Evolutionary conservation across 1,139 yeast genomes (phyloP).

Genomic region (Zygosaccharomyces pseudobailii): DNA sequence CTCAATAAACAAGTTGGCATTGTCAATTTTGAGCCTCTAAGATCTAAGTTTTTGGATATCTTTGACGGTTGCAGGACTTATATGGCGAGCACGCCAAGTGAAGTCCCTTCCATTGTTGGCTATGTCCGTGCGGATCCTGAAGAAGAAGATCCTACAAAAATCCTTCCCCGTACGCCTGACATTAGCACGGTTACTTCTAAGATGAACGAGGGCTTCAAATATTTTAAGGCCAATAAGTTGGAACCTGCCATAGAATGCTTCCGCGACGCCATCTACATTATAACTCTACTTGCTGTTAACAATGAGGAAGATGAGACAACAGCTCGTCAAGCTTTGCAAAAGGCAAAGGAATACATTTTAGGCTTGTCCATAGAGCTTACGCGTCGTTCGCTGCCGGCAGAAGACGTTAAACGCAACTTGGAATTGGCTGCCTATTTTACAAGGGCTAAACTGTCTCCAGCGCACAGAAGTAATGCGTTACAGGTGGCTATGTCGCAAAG

Average conservation of each 20-base stretch:
- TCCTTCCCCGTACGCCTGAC: slow-evolving; percentile 71
- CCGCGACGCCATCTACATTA: slow-evolving; percentile 73
- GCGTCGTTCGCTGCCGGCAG: slow-evolving; percentile 72
- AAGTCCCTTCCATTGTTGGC: slow-evolving; percentile 63
- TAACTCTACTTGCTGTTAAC: slow-evolving; percentile 67
- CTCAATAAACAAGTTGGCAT: slow-evolving; percentile 87
- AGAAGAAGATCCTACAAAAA: slow-evolving; percentile 46
- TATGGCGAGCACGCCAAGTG: slow-evolving; percentile 66
- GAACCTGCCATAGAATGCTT: slow-evolving; percentile 75
- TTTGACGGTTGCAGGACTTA: slow-evolving; percentile 75
- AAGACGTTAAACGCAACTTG: slow-evolving; percentile 74
- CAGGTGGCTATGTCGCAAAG: slow-evolving; percentile 95
- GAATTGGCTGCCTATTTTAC: slow-evolving; percentile 97
- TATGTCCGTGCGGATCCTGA: slow-evolving; percentile 67
- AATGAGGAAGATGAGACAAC: slow-evolving; percentile 71
- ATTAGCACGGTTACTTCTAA: slow-evolving; percentile 59
- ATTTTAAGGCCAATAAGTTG: slow-evolving; percentile 77
- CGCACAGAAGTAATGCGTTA: slow-evolving; percentile 81
- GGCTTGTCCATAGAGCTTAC: slow-evolving; percentile 87
- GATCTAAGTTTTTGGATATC: slow-evolving; percentile 74
- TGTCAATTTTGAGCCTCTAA: slow-evolving; percentile 79
- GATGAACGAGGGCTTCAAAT: slow-evolving; percentile 72
- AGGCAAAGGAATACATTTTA: slow-evolving; percentile 85
- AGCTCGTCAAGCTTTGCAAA: slow-evolving; percentile 63
- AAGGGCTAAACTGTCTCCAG: slow-evolving; percentile 71